phyloP scores from a whole-genome alignment of 495 filamentous ascomycete species.

The Lepraria neglecta region DNA sequence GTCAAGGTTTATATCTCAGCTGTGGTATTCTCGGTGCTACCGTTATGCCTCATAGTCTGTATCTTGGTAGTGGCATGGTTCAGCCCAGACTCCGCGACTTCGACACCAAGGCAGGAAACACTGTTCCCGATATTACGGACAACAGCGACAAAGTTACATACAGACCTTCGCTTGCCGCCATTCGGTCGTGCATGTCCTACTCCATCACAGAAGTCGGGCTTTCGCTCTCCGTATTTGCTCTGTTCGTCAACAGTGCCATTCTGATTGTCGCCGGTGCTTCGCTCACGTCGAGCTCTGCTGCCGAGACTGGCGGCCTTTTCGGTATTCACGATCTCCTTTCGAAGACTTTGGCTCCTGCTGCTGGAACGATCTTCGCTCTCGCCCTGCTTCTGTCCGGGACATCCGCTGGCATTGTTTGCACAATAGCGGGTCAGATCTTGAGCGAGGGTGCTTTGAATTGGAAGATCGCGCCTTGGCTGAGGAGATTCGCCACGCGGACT shows the following conservation, averaged over 20 bases:
- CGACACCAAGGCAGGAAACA: constrained; percentile 56
- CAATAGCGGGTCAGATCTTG: constrained; percentile 79
- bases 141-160: constrained; percentile 55
- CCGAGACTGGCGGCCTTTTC: constrained; percentile 67
- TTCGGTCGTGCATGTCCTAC: constrained; percentile 72
- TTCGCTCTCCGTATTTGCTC: constrained; percentile 82
- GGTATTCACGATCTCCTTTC: constrained; percentile 74
- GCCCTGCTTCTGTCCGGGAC: constrained; percentile 72
- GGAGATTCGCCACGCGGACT: constrained; percentile 60
- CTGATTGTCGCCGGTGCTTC: constrained; percentile 82
- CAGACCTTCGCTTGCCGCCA: constrained; percentile 69
- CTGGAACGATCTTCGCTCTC: constrained; percentile 69
- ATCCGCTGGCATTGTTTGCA: constrained; percentile 74
- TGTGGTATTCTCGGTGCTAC: constrained; percentile 91
- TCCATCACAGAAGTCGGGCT: constrained; percentile 68
- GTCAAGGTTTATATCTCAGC: constrained; percentile 72
- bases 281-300: constrained; percentile 53
- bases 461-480: constrained; percentile 63
- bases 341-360: constrained; percentile 59
- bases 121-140: constrained; percentile 31
- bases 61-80: constrained; percentile 82
- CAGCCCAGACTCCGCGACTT: constrained; percentile 76
- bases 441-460: constrained; percentile 71
- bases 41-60: constrained; percentile 90
- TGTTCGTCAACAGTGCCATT: constrained; percentile 91